Percentiles rank a stretch among this genome's conserved stretches.
Evolutionary conservation across 2,329 filamentous ascomycete species (phyloP).

Genomic region (Aspergillus sp.): DNA sequence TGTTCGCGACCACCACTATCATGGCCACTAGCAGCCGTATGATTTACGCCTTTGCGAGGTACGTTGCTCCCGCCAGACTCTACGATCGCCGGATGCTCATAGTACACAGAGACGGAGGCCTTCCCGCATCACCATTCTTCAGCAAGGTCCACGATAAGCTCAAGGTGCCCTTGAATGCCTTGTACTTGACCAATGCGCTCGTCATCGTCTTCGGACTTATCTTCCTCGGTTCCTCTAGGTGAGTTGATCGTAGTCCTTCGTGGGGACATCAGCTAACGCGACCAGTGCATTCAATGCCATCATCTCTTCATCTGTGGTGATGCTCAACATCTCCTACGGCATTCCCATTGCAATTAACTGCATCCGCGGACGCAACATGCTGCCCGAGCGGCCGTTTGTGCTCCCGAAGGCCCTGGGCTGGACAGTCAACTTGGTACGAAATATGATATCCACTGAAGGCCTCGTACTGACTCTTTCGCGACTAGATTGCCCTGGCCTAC

Average conservation of each 20-base stretch:
- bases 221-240: conserved; percentile 61
- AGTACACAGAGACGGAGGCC: conserved; percentile 58
- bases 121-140: conserved; percentile 62
- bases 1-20: conserved; percentile 32
- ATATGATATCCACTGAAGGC: background rate
- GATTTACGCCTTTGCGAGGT: conserved; percentile 36
- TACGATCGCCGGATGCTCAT: conserved; percentile 3
- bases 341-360: conserved; percentile 72
- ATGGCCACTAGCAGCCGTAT: conserved; percentile 38
- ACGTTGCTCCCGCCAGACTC: background rate
- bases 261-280: too few species aligned
- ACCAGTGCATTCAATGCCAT: conserved; percentile 68
- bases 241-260: background rate
- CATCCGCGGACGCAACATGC: conserved; percentile 62
- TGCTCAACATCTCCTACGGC: conserved; percentile 69
- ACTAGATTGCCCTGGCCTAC: conserved; percentile 58
- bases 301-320: conserved; percentile 68
- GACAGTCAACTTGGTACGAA: conserved; percentile 56
- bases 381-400: conserved; percentile 61
- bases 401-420: conserved; percentile 58
- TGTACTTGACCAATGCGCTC: conserved; percentile 59
- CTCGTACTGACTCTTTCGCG: background rate
- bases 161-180: conserved; percentile 65
- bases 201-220: conserved; percentile 69
- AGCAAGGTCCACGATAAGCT: conserved; percentile 61